Conservation (phyloP, 2,329 filamentous ascomycete species). For the Zymoseptoria crescenta region DNA sequence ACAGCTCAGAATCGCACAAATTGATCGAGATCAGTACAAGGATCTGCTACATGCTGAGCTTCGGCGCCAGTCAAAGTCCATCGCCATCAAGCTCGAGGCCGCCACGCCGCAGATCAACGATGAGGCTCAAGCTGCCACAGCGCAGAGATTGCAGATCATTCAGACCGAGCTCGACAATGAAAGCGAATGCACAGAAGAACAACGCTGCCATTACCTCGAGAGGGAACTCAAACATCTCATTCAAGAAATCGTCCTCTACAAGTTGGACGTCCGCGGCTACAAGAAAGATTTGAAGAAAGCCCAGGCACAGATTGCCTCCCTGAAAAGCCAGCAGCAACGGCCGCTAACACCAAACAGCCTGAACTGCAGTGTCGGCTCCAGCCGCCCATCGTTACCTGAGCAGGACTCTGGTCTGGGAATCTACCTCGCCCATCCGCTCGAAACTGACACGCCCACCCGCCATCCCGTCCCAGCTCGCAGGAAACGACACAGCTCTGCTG, state of each 20-base stretch:
- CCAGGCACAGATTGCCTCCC: slow-evolving; percentile 23
- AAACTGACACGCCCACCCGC: neutral
- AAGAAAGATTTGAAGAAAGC: slow-evolving; percentile 31
- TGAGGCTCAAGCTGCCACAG: slow-evolving; percentile 6
- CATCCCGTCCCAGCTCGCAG: neutral
- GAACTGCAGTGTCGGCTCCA: slow-evolving; percentile 1
- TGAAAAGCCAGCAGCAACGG: slow-evolving; percentile 11
- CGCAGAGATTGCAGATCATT: neutral
- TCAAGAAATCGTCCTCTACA: slow-evolving; percentile 43
- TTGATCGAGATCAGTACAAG: slow-evolving; percentile 35
- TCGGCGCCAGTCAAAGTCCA: slow-evolving; percentile 28
- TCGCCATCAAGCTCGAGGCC: slow-evolving; percentile 6
- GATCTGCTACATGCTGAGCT: slow-evolving; percentile 35
- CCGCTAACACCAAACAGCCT: slow-evolving; percentile 9
- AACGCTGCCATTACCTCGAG: slow-evolving; percentile 19
- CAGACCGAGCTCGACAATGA: neutral
- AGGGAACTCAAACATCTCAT: slow-evolving; percentile 26
- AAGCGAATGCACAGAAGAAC: neutral
- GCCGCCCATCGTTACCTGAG: neutral
- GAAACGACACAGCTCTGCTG: neutral
- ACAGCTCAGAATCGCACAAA: slow-evolving; percentile 14
- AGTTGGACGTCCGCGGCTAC: slow-evolving; percentile 42
- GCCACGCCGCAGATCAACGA: slow-evolving; percentile 12
- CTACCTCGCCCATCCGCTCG: neutral
- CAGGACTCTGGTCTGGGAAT: slow-evolving; percentile 14